phyloP scores from a whole-genome alignment of 306 rosid species.

The Inga laurina region DNA sequence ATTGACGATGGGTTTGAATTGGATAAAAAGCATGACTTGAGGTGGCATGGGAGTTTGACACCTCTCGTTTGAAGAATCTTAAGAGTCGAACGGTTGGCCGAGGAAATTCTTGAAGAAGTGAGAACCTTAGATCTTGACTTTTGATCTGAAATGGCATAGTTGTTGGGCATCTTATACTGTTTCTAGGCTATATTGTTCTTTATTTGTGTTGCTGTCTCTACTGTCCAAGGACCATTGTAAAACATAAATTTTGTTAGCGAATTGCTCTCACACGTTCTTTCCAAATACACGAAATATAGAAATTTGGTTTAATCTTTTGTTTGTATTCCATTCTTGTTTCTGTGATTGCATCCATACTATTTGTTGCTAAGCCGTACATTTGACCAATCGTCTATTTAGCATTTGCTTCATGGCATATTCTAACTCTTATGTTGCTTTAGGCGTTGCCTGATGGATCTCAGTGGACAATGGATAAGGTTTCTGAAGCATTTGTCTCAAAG shows the following conservation, averaged over 20 bases:
- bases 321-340: neutral
- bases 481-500: slow-evolving; percentile 54
- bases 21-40: slow-evolving; percentile 59
- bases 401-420: slow-evolving; percentile 1
- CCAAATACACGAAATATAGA: neutral
- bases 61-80: slow-evolving; percentile 80
- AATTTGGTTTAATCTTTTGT: neutral
- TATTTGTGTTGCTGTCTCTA: neutral
- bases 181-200: neutral
- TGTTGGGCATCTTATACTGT: neutral
- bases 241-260: neutral
- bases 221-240: neutral
- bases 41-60: slow-evolving; percentile 66
- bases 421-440: slow-evolving; percentile 38
- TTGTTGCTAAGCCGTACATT: neutral
- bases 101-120: slow-evolving; percentile 74
- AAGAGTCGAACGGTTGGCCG: slow-evolving; percentile 79
- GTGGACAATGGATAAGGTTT: slow-evolving; percentile 81
- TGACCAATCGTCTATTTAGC: neutral
- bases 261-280: neutral
- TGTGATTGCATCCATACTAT: neutral
- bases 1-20: slow-evolving; percentile 80
- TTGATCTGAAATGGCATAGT: slow-evolving; percentile 27
- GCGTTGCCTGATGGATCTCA: slow-evolving; percentile 57
- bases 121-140: slow-evolving; percentile 33